Evolutionary conservation across 805 yeast species (phyloP), one percentile per base, ranked within the genome.

Genomic region (Kodamaea leandrae): DNA sequence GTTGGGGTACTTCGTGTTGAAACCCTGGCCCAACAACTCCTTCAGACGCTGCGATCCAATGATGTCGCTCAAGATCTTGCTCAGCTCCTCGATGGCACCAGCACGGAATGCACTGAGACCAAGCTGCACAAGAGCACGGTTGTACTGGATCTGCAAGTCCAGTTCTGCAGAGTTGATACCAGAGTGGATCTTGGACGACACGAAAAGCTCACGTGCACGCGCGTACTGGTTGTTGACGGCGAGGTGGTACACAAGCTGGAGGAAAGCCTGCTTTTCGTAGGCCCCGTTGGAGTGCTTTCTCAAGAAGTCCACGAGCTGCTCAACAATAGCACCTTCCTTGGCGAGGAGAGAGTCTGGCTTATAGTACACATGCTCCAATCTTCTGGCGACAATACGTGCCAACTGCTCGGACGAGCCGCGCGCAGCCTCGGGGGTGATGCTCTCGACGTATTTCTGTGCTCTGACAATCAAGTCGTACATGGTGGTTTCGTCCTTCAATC

Each of bases 101-200:
- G 78, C 67, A 63, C 96, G 82, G 82, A 93, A 93, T 12, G 99
- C 98, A 63, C 95, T 82, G 51, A 93, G 77, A 45, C 99, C 99
- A 49, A 95, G 77, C 68, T 93, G 99, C 48, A 88, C 97, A 48
- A 93, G 77, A 13, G 96, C 89, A 64, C 99, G 79, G 76, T 93
- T 93, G 77, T 88, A 93, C 54, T 88, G 75, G 42, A 93, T 89
- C 75, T 93, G 99, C 52, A 91, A 68, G 26, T 82, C 70, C 24
- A 95, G 80, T 55, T 91, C 98, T 24, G 95, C 83, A 37, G 82
- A 77, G 63, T 86, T 87, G 53, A 91, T 87, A 34, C 84, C 74
- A 21, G 86, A 73, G 71, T 87, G 95, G 55, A 89, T 69, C 61
- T 89, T 93, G 15, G 96, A 87, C 71, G 80, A 74, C 55, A 90